Conservation (phyloP, 2,329 filamentous ascomycete species). For the Dichotomopilus funicola region DNA sequence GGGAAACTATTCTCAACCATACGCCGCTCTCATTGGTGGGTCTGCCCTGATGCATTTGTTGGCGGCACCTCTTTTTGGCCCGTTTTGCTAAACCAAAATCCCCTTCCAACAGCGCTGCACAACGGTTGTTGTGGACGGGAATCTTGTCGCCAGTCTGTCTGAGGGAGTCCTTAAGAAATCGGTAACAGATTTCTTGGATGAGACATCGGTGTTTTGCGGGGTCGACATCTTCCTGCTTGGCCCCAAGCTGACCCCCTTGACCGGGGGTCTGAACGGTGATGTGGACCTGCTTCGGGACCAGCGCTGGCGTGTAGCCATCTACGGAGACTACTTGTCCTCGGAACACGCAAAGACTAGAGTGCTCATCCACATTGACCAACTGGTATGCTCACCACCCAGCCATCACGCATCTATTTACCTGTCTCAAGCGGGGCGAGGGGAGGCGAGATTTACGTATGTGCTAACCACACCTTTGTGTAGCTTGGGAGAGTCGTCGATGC, state of each 20-base stretch:
- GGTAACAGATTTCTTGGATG: conserved; percentile 79
- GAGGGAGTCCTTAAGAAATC: conserved; percentile 64
- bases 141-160: conserved; percentile 71
- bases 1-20: conserved; percentile 83
- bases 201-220: conserved; percentile 79
- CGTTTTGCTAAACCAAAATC: conserved; percentile 26
- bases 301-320: conserved; percentile 87
- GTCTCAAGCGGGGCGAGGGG: background rate
- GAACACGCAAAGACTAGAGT: conserved; percentile 96
- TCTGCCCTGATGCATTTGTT: conserved; percentile 22
- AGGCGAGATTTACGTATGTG: background rate
- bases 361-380: conserved; percentile 93
- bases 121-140: conserved; percentile 86
- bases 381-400: conserved; percentile 50
- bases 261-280: conserved; percentile 67
- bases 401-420: background rate
- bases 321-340: conserved; percentile 87
- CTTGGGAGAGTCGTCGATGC: conserved; percentile 69
- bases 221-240: conserved; percentile 95
- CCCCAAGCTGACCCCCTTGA: conserved; percentile 76
- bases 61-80: background rate
- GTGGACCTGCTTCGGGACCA: conserved; percentile 80
- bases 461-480: conserved; percentile 32
- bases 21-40: conserved; percentile 88
- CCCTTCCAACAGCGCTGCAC: conserved; percentile 65